Evolutionary conservation across 371 early-diverging fungal species (phyloP).

Genomic region (Mortierella sp.): DNA sequence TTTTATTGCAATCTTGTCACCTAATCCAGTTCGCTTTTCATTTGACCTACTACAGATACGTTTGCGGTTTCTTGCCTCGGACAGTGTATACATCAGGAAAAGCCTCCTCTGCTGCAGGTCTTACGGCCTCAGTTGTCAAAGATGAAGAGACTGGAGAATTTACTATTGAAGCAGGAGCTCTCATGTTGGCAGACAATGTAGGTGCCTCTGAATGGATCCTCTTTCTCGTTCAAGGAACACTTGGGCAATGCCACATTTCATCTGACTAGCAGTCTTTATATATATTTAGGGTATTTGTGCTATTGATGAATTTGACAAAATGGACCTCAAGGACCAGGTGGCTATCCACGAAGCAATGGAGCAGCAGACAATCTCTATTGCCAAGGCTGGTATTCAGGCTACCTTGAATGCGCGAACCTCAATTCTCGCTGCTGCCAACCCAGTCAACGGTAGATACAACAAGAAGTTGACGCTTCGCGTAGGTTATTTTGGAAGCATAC

Average conservation of each 20-base stretch:
- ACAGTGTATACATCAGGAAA: constrained; percentile 99
- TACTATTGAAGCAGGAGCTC: constrained; percentile 99
- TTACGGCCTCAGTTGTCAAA: constrained; percentile 98
- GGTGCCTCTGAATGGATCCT: constrained; percentile 1
- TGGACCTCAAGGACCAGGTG: constrained; percentile 99
- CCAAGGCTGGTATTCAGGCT: constrained; percentile 99
- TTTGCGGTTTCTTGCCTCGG: constrained; percentile 89
- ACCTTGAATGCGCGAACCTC: constrained; percentile 99
- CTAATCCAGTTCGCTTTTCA: not conserved
- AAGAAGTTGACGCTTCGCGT: constrained; percentile 90
- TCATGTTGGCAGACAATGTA: constrained; percentile 99
- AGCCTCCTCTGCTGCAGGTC: constrained; percentile 98
- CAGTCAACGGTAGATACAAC: constrained; percentile 98
- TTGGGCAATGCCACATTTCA: not conserved
- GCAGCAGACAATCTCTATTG: constrained; percentile 99
- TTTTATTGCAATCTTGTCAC: not conserved
- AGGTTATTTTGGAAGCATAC: no score
- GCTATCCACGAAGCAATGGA: constrained; percentile 99
- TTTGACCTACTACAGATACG: constrained; percentile 66
- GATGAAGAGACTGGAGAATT: constrained; percentile 99
- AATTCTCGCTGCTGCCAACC: constrained; percentile 99
- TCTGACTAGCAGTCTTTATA: not conserved
- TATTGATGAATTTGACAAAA: constrained; percentile 99
- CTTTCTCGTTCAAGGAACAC: not conserved
- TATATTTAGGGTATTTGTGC: constrained; percentile 92